Evolutionary conservation across 2,329 filamentous ascomycete species (phyloP), one percentile per base, ranked within the genome.

Genomic region (Bipolaris oryzae): DNA sequence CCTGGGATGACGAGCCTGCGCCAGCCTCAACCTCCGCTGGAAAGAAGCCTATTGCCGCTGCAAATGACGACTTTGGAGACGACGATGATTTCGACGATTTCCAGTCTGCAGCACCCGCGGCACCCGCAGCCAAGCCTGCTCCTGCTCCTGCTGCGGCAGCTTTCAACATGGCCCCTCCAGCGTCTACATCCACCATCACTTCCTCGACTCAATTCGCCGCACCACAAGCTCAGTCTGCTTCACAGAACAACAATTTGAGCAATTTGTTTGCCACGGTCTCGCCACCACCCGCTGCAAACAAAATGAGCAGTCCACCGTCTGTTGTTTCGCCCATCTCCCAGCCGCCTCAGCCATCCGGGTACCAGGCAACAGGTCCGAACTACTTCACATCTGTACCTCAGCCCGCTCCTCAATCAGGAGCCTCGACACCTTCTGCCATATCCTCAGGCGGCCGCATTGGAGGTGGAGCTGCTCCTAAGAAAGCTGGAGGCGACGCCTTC

Each of bases 51-150:
- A 72, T 77, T 18, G 70, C 76, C 21, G 68, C 78, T 7, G 74
- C 79, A 23, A 58, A 45, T 33, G 76, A 78, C 61, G 76, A 77
- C 53, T 78, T 80, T 63, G 78, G 76, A 39, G 87, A 86, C 49
- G 94, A 97, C 62, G 93, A 96, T 66, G 95, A 97, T 62, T 98
- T 98, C 71, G 95, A 98, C 73, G 95, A 99, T 73, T 98, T 98
- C 82, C 92, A 96, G 76, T 96, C 92, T 18, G 94, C 94, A 13
- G 77, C 80, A 6, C 77, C 79, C 10, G 79, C 78, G 79, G 78
- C 76, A 35, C 64, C 76, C 20, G 62, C 68, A 65, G 74, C 66
- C 62, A 57, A 57, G 50, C 74, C 61, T 62, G 79, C 62, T 16
- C 51, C 62, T 13, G 91, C 68, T 44, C 74, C 61, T 62, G 79